These are phyloP conservation scores for Globisporangium cederbergense DNA, from an alignment of 352 stramenopile genomes.

Conservation along the genomic window DNA sequence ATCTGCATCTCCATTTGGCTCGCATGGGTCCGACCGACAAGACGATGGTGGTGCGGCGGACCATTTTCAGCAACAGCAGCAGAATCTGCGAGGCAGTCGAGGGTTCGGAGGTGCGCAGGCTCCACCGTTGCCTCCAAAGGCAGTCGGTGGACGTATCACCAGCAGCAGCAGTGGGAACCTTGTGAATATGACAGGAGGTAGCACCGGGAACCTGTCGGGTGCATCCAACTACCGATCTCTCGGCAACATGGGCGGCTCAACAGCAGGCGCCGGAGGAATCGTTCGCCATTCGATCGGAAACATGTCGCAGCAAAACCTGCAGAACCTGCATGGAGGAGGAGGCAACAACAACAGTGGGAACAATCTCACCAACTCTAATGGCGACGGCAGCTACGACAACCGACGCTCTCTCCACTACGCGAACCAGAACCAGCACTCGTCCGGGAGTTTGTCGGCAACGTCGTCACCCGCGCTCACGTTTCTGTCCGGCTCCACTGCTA, in stretches of 20 bases:
- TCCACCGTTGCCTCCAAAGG: conserved; percentile 16
- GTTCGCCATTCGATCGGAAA: conserved; percentile 13
- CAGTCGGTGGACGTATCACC: not conserved
- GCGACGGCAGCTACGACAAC: conserved; percentile 8
- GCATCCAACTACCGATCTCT: conserved; percentile 17
- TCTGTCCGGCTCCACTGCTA: conserved; percentile 13
- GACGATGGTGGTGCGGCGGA: conserved; percentile 11
- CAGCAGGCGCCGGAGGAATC: conserved; percentile 6
- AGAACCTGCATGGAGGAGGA: conserved; percentile 10
- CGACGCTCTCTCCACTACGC: conserved; percentile 18
- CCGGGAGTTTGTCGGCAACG: conserved; percentile 13
- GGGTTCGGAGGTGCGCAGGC: conserved; percentile 6
- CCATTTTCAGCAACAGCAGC: conserved; percentile 1
- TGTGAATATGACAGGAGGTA: not conserved
- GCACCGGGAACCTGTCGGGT: not conserved
- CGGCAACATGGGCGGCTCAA: conserved; percentile 9
- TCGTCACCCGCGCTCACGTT: conserved; percentile 44
- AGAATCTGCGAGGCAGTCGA: conserved; percentile 5
- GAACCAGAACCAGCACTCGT: conserved; percentile 21
- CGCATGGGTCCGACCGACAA: conserved; percentile 14
- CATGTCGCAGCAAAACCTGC: conserved; percentile 19
- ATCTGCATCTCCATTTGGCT: conserved; percentile 12
- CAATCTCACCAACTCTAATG: conserved; percentile 3
- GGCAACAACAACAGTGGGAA: conserved; percentile 10
- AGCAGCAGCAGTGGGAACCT: conserved; percentile 22